Evolutionary conservation across 2,329 filamentous ascomycete genomes (phyloP), one percentile per base, ranked within the genome.

Genomic region (Capronia epimyces): DNA sequence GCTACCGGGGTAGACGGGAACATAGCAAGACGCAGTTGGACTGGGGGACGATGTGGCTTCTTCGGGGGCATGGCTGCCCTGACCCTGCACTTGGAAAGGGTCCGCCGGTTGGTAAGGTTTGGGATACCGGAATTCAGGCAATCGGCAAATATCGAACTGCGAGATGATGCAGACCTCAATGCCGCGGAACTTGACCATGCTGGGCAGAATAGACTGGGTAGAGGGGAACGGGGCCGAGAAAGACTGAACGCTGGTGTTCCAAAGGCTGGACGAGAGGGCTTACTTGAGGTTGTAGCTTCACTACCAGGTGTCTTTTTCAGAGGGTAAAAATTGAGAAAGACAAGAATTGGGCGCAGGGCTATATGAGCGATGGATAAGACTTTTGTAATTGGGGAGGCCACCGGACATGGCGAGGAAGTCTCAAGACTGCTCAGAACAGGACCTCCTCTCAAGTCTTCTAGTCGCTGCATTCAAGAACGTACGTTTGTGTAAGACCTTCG

Each of bases 101-200:
- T 54, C 43, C 21, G 34, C 24, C 21, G 20, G 20, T 21, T 24
- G 32, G 39, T 15, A 10, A 29, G 18, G 18, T 27, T 13, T 21
- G 13, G 15, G 34, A 32, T 44, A 53, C 22, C 24, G 27, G 25
- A 53, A 62, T 31, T 62, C 60, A 15, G 55, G 60, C 9, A 61
- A 47, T 42, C 41, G 58, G 52, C 49, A 41, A 27, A 57, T 55
- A 31, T 60, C 57, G 44, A 60, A 51, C 46, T 62, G 60, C 10
- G 57, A 61, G 43, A 62, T 57, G 16, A 58, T 43, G 43, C 48
- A 52, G 31, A 62, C 42, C 43, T 59, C 55, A 25, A 62, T 57
- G 9, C 59, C 60, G 12, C 60, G 49, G 29, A 52, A 56, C 34
- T 61, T 58, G 46, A 62, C 56, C 59, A 61, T 61, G 3, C 5